A percentile compares a stretch with the other conserved stretches of the same genome.
phyloP scores from a whole-genome alignment of 2,329 filamentous ascomycete genomes.

The Mycosphaerella arachidis region DNA sequence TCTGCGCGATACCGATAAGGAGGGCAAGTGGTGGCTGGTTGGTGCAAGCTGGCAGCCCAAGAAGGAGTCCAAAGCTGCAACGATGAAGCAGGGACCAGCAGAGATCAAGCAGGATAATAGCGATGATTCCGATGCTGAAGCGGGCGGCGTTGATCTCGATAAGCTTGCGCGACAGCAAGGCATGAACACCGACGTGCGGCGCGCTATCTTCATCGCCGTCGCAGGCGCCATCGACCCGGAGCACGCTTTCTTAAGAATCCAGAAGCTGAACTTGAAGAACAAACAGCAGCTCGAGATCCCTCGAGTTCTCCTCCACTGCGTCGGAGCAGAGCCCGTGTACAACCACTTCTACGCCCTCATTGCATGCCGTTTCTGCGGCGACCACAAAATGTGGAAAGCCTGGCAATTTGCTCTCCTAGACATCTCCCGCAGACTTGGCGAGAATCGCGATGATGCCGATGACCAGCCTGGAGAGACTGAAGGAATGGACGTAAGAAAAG shows the following conservation, averaged over 20 bases:
- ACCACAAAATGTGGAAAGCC: conserved; percentile 69
- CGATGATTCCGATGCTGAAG: conserved; percentile 22
- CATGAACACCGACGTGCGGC: conserved; percentile 80
- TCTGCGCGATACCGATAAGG: conserved; percentile 75
- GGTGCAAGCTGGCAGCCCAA: conserved; percentile 72
- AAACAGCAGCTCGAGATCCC: conserved; percentile 83
- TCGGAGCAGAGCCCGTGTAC: conserved; percentile 74
- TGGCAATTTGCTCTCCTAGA: conserved; percentile 87
- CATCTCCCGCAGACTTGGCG: conserved; percentile 79
- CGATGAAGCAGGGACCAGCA: neutral
- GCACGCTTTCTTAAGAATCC: conserved; percentile 73
- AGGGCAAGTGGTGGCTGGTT: conserved; percentile 97
- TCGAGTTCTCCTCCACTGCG: conserved; percentile 80
- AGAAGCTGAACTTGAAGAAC: conserved; percentile 79
- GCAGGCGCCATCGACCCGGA: conserved; percentile 80
- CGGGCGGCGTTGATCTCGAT: conserved; percentile 59
- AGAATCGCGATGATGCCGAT: conserved; percentile 63
- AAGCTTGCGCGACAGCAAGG: conserved; percentile 74
- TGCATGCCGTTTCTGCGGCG: conserved; percentile 69
- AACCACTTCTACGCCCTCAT: conserved; percentile 93
- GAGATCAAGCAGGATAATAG: conserved; percentile 18
- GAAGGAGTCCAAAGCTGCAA: neutral
- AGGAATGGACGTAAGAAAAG: conserved; percentile 52
- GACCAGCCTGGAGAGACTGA: conserved; percentile 50
- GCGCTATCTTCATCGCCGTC: conserved; percentile 89